Evolutionary conservation across 2,329 filamentous ascomycete genomes (phyloP).

Genomic region (Hypoxylon sp.): DNA sequence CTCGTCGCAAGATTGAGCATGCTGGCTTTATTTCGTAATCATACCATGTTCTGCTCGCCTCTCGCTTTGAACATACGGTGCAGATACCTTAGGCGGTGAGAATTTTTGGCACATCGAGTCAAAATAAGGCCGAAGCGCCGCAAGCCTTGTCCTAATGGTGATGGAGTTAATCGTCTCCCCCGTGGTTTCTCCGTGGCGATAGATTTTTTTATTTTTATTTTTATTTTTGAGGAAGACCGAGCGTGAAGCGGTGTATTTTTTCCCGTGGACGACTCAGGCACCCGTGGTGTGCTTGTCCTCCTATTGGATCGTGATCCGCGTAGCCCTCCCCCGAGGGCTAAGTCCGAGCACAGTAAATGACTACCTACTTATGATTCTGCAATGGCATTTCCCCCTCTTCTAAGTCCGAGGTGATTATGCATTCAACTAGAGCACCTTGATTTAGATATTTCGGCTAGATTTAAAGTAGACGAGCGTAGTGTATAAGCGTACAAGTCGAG

Average conservation of each 20-base stretch:
- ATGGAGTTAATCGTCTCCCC: slow-evolving; percentile 17
- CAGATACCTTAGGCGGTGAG: slow-evolving; percentile 20
- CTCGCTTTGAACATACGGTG: slow-evolving; percentile 12
- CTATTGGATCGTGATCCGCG: not conserved
- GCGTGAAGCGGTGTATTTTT: slow-evolving; percentile 5
- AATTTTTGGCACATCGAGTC: not conserved
- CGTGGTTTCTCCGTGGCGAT: slow-evolving; percentile 2
- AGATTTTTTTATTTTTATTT: not conserved
- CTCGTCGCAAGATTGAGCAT: slow-evolving; percentile 16
- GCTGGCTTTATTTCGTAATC: slow-evolving; percentile 13
- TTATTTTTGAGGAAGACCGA: not conserved
- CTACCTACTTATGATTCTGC: too few relatives aligned
- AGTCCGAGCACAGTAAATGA: too few relatives aligned
- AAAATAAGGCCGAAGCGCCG: slow-evolving; percentile 10
- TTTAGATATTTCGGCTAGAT: too few relatives aligned
- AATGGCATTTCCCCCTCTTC: too few relatives aligned
- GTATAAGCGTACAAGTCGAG: too few relatives aligned
- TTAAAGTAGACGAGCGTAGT: not conserved
- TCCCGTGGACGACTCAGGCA: slow-evolving; percentile 6
- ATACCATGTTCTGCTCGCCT: slow-evolving; percentile 8
- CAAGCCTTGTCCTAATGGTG: slow-evolving; percentile 8
- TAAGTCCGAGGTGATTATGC: too few relatives aligned
- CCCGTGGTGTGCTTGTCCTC: not conserved
- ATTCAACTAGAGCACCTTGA: too few relatives aligned
- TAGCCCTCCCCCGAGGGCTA: too few relatives aligned